Evolutionary conservation across 23 red algal species (phyloP).

Genomic region (Gracilaria domingensis): DNA sequence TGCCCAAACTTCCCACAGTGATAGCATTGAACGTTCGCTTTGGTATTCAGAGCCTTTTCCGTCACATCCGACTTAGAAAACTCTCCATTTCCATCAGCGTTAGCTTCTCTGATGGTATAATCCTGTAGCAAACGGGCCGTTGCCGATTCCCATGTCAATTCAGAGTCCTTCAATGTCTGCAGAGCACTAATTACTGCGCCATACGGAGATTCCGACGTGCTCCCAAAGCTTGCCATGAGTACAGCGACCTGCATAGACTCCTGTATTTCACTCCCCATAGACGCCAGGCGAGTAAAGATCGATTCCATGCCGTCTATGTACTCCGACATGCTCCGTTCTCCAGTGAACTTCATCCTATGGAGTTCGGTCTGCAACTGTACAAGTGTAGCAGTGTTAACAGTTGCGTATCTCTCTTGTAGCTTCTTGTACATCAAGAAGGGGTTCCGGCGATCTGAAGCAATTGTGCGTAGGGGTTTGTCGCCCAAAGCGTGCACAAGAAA

Average conservation of each 20-base stretch:
- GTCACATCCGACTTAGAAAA: too few relatives aligned
- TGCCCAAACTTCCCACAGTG: background rate
- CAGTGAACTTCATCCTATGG: background rate
- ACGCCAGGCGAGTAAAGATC: background rate
- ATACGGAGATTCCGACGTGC: background rate
- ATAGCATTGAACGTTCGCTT: background rate
- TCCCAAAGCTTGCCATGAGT: background rate
- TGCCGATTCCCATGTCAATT: background rate
- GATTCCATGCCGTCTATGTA: too few relatives aligned
- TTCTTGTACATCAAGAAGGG: too few relatives aligned
- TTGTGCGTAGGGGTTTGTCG: too few relatives aligned
- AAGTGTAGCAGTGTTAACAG: background rate
- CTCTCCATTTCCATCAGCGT: background rate
- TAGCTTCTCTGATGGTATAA: background rate
- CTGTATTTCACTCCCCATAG: background rate
- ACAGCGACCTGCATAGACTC: slow-evolving; percentile 9
- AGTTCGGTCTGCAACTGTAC: slow-evolving; percentile 10
- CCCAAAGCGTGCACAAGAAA: too few relatives aligned
- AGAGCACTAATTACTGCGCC: background rate
- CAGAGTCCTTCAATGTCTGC: too few relatives aligned
- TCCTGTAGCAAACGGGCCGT: too few relatives aligned
- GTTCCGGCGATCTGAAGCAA: background rate
- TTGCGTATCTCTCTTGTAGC: background rate
- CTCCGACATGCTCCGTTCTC: background rate
- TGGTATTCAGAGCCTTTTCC: background rate